Evolutionary conservation across 495 filamentous ascomycete genomes (phyloP).

Genomic region (Cairneyella variabilis): DNA sequence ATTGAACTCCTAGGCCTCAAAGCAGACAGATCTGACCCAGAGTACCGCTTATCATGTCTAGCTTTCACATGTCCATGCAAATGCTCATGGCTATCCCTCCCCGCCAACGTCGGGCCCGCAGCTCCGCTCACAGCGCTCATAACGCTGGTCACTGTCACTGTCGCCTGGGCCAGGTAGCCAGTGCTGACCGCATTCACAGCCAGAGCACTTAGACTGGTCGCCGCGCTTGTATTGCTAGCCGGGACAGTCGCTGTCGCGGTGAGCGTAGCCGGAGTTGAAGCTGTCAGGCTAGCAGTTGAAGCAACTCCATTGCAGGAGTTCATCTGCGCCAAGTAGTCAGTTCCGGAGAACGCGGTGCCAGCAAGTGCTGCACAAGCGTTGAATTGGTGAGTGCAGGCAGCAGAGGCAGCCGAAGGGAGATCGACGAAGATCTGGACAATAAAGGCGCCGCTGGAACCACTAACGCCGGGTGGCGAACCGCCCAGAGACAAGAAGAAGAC

Average conservation of each 20-base stretch:
- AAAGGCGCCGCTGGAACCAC: not conserved
- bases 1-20: too few relatives aligned
- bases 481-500: conserved; percentile 9
- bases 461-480: conserved; percentile 6
- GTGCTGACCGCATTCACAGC: not conserved
- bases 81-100: not conserved
- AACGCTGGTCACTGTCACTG: not conserved
- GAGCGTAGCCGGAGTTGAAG: not conserved
- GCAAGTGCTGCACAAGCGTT: conserved; percentile 5
- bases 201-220: not conserved
- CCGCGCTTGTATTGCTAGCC: not conserved
- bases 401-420: conserved; percentile 5
- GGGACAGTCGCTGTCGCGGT: not conserved
- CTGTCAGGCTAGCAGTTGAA: not conserved
- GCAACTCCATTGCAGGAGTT: not conserved
- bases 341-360: conserved; percentile 5
- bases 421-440: conserved; percentile 9
- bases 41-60: too few relatives aligned
- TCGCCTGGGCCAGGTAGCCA: not conserved
- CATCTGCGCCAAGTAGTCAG: not conserved
- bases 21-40: too few relatives aligned
- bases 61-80: too few relatives aligned
- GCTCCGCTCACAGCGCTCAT: not conserved
- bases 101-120: not conserved
- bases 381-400: conserved; percentile 13